phyloP scores from a whole-genome alignment of 768 basidiomycete species.

The Stropharia rugosoannulata region DNA sequence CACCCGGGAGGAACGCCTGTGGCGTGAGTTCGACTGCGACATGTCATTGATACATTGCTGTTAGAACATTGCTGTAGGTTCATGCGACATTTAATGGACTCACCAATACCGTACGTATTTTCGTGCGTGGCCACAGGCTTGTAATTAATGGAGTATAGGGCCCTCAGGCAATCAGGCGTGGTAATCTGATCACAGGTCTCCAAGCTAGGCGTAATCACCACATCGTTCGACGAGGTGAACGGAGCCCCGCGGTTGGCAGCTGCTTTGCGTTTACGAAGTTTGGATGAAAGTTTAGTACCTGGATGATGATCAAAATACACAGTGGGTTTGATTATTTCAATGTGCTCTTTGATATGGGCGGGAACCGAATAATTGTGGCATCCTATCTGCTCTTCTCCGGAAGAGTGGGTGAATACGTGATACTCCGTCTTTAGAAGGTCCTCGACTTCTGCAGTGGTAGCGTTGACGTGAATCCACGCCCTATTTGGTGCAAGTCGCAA shows the following conservation, averaged over 20 bases:
- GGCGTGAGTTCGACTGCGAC: constrained; percentile 51
- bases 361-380: constrained; percentile 40
- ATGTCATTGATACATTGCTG: too few species aligned
- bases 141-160: constrained; percentile 37
- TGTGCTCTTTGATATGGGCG: constrained; percentile 35
- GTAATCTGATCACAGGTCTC: constrained; percentile 31
- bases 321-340: constrained; percentile 44
- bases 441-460: constrained; percentile 41
- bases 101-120: constrained; percentile 41
- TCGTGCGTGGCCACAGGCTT: constrained; percentile 29
- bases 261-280: constrained; percentile 10
- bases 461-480: constrained; percentile 41
- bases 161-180: constrained; percentile 39
- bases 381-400: constrained; percentile 39
- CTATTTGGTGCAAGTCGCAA: constrained; percentile 37
- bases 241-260: constrained; percentile 12
- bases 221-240: constrained; percentile 10
- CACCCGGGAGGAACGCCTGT: constrained; percentile 39
- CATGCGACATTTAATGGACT: constrained; percentile 1
- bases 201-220: constrained; percentile 18
- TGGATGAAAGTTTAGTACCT: constrained; percentile 10
- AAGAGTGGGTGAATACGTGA: constrained; percentile 42
- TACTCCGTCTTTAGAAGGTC: constrained; percentile 43
- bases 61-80: not conserved
- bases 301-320: constrained; percentile 38